Percentiles rank a stretch among this genome's conserved stretches.
Conservation (phyloP, 306 rosid species). For the Acacia confusa region DNA sequence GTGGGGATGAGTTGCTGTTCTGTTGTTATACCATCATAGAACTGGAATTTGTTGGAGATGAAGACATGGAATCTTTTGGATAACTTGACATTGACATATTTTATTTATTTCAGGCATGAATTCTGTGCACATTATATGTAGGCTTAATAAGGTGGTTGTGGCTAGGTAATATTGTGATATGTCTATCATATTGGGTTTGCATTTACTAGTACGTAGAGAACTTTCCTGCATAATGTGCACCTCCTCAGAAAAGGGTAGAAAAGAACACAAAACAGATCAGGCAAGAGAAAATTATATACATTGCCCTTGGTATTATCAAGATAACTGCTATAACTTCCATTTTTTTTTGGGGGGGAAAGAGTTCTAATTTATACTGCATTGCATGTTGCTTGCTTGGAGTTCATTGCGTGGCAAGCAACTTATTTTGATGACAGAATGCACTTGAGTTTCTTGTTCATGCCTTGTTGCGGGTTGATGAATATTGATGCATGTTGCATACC, state of each 20-base stretch:
- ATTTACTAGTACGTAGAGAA: background rate
- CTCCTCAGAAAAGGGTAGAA: background rate
- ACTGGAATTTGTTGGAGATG: background rate
- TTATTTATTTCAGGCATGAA: background rate
- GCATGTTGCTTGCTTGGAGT: background rate
- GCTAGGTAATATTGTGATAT: background rate
- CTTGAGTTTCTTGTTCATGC: background rate
- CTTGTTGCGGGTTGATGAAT: conserved; percentile 3
- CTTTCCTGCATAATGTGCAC: background rate
- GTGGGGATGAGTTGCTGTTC: background rate
- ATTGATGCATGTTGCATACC: background rate
- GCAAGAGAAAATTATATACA: background rate
- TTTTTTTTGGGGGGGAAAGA: background rate
- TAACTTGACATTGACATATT: background rate
- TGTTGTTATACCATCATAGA: background rate
- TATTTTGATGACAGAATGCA: background rate
- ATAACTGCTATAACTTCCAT: background rate
- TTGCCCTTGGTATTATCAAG: background rate
- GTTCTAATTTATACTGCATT: background rate
- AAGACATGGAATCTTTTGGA: background rate
- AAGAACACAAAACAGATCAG: background rate
- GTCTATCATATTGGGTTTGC: no score
- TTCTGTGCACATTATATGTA: background rate
- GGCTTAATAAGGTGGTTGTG: background rate
- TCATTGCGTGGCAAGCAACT: background rate